Percentiles rank a stretch among this genome's conserved stretches.
phyloP scores from a whole-genome alignment of 331 rosid genomes.

The Quercus lobata region DNA sequence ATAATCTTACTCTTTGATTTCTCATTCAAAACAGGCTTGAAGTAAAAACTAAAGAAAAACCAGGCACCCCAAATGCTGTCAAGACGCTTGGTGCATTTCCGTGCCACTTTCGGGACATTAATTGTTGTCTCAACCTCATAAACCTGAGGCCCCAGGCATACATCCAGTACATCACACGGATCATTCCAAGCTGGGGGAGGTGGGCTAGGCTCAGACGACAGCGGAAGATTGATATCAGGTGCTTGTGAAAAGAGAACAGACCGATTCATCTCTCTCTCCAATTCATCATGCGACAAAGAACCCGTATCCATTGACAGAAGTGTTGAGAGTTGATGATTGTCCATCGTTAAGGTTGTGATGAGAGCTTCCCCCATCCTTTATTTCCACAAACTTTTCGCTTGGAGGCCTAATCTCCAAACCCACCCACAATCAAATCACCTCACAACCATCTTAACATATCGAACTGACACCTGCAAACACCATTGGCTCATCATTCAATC shows the following conservation, averaged over 20 bases:
- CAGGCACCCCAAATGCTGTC: slow-evolving; percentile 49
- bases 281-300: slow-evolving; percentile 31
- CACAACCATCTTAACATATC: slow-evolving; percentile 17
- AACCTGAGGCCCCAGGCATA: slow-evolving; percentile 34
- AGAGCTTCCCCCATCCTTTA: slow-evolving; percentile 42
- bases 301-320: slow-evolving; percentile 43
- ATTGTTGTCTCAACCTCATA: slow-evolving; percentile 33
- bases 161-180: slow-evolving; percentile 31
- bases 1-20: slow-evolving; percentile 36
- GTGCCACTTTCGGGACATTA: slow-evolving; percentile 29
- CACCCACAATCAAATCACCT: slow-evolving; percentile 13
- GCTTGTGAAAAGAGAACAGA: slow-evolving; percentile 29
- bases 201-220: slow-evolving; percentile 39
- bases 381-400: not conserved
- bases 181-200: slow-evolving; percentile 41
- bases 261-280: slow-evolving; percentile 37
- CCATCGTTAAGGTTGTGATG: slow-evolving; percentile 37
- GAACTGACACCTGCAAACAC: slow-evolving; percentile 1
- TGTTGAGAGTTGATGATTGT: slow-evolving; percentile 33
- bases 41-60: slow-evolving; percentile 48
- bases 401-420: slow-evolving; percentile 7
- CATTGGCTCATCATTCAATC: slow-evolving; percentile 17
- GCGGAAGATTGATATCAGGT: slow-evolving; percentile 45
- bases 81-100: slow-evolving; percentile 39
- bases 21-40: slow-evolving; percentile 48